phyloP scores from a whole-genome alignment of 495 filamentous ascomycete genomes.

The Talaromyces stipitatus region DNA sequence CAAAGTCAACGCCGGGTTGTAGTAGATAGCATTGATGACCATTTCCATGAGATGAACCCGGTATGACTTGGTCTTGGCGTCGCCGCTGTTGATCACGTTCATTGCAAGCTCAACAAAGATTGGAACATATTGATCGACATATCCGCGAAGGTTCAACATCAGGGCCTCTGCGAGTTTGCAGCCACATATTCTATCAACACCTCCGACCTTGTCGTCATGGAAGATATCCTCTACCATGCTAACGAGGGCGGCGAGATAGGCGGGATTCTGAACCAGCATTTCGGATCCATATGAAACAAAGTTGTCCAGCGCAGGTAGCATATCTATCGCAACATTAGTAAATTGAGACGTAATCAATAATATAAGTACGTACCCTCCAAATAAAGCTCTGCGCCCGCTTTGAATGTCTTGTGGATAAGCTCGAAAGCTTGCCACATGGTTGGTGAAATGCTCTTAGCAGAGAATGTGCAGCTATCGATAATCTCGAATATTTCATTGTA shows the following conservation, averaged over 20 bases:
- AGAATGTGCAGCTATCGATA: slow-evolving; percentile 98
- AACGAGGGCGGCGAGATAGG: slow-evolving; percentile 78
- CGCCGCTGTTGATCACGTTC: slow-evolving; percentile 61
- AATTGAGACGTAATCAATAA: neutral
- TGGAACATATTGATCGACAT: slow-evolving; percentile 76
- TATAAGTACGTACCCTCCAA: slow-evolving; percentile 55
- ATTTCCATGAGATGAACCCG: slow-evolving; percentile 97
- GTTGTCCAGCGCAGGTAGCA: slow-evolving; percentile 96
- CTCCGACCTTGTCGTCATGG: slow-evolving; percentile 79
- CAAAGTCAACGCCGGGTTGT: slow-evolving; percentile 77
- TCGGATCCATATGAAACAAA: slow-evolving; percentile 85
- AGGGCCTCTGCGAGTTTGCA: slow-evolving; percentile 97
- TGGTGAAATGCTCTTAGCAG: slow-evolving; percentile 86
- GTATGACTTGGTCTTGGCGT: slow-evolving; percentile 77
- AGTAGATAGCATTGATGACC: slow-evolving; percentile 97
- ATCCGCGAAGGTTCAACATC: slow-evolving; percentile 91
- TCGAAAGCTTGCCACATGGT: slow-evolving; percentile 99
- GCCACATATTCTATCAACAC: slow-evolving; percentile 95
- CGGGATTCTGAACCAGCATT: slow-evolving; percentile 71
- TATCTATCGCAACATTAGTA: slow-evolving; percentile 45
- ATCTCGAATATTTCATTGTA: slow-evolving; percentile 99
- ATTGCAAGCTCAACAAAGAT: slow-evolving; percentile 87
- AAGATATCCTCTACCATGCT: slow-evolving; percentile 74
- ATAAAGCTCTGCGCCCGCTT: slow-evolving; percentile 91
- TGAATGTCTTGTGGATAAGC: slow-evolving; percentile 93